Evolutionary conservation across 352 stramenopile species (phyloP).

Genomic region (Phytophthora aleatoria): DNA sequence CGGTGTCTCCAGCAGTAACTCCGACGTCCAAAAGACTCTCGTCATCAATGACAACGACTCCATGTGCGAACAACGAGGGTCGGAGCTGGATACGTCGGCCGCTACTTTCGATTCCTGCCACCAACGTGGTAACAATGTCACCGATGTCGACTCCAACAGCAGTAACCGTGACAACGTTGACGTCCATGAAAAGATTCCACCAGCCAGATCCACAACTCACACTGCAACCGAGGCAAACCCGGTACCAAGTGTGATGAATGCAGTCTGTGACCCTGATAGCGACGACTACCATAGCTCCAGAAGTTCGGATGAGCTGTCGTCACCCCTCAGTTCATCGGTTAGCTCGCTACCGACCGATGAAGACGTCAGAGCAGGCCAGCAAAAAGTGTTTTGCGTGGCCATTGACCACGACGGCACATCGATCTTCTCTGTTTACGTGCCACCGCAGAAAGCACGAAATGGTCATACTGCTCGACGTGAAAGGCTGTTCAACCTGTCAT

Average conservation of each 20-base stretch:
- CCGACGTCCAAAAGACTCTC: background rate
- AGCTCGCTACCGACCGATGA: background rate
- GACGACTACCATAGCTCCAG: background rate
- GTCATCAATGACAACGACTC: background rate
- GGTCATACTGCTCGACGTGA: background rate
- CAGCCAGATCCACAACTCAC: background rate
- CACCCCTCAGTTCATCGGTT: background rate
- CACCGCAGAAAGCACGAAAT: background rate
- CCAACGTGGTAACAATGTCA: background rate
- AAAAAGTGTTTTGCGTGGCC: background rate
- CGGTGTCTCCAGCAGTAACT: background rate
- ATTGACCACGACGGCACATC: background rate
- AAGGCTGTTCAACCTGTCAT: background rate
- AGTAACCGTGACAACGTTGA: background rate
- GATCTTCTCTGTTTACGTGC: conserved; percentile 1
- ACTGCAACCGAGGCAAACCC: background rate
- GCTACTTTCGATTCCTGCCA: background rate
- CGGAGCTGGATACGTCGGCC: background rate
- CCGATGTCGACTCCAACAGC: background rate
- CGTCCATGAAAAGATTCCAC: background rate
- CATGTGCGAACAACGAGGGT: background rate
- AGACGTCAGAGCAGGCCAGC: background rate
- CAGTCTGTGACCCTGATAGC: background rate
- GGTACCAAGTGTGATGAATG: background rate
- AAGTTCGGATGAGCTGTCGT: background rate